Conservation (phyloP, 2,329 filamentous ascomycete species). For the Macroventuria anomochaeta region DNA sequence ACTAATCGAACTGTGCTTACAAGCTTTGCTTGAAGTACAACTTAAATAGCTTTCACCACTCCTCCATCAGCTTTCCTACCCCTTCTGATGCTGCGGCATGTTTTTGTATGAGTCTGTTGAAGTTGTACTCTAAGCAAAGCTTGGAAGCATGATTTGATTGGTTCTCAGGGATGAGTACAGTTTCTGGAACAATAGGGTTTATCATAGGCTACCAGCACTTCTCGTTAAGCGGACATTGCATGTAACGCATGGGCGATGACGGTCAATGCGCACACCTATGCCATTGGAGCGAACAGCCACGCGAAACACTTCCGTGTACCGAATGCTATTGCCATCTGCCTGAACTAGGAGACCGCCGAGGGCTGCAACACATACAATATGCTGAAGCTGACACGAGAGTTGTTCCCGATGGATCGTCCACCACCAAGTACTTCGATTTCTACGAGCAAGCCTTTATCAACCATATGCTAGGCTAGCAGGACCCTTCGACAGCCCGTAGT, state of each 20-base stretch:
- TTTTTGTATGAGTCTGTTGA: too few relatives aligned
- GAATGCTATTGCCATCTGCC: not conserved
- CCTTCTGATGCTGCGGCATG: too few relatives aligned
- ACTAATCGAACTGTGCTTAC: too few relatives aligned
- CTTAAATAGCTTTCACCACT: too few relatives aligned
- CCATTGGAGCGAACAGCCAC: constrained; percentile 1
- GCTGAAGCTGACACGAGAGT: constrained; percentile 2
- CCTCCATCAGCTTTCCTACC: too few relatives aligned
- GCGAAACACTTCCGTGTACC: not conserved
- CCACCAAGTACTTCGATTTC: not conserved
- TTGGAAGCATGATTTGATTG: too few relatives aligned
- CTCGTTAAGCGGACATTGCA: not conserved
- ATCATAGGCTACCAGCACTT: not conserved
- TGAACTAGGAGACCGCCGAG: not conserved
- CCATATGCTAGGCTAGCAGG: constrained; percentile 2
- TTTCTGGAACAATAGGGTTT: too few relatives aligned
- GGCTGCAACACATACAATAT: constrained; percentile 5
- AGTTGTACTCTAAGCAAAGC: too few relatives aligned
- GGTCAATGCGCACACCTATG: not conserved
- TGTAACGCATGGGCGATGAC: not conserved
- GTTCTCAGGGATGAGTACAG: too few relatives aligned
- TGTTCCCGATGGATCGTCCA: not conserved
- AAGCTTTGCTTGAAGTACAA: too few relatives aligned
- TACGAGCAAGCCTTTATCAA: constrained; percentile 6
- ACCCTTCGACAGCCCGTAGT: not conserved